Base-by-base conservation (phyloP, 768 basidiomycete species). In the Mycena sanguinolenta region DNA sequence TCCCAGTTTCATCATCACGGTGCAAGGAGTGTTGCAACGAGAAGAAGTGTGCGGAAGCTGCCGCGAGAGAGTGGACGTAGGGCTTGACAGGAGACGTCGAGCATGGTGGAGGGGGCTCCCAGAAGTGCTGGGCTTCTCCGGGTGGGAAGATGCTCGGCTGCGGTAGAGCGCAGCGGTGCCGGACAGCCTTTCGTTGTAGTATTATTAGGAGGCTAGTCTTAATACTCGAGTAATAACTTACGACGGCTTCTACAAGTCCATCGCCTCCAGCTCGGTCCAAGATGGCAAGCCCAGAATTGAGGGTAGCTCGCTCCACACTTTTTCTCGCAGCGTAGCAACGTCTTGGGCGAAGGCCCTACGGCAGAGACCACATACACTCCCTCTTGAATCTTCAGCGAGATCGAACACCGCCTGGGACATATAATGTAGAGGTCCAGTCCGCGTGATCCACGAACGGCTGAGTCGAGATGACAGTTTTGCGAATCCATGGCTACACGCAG, bases 341-440 rank as follows among this genome's bases (percentile, higher is more conserved):
- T 89, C 84, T 55, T 76, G 71, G 14, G 77, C 73, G 74, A 89
- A 90, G 4, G 76, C 77, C 19, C 77, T 77, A 17, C 84, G 83
- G 75, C 89, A 90, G 9, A 69, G 54, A 2, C 63, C 68, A 69
- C 89, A 90, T 10, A 89, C 78, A n/a, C 73, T 44, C 23, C 60
- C 42, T 44, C 61, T 75, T 2, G 75, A 69, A 66, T 87, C 84
- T 14, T 83, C 78, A 12, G 79, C 58, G 5, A 84, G 75, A 59
- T 82, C 82, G 28, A 79, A 67, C 27, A 83, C 80, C 7, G 85
- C 86, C 67, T 89, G 89, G 9, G 80, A 74, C 78, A 89, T 88
- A 73, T 84, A 89, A 74, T 88, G 85, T 44, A 90, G 76, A 3
- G 88, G 86, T 0, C 87, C 87, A 5, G 88, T 89, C 63, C 87